Evolutionary conservation across 2,329 filamentous ascomycete genomes (phyloP).

Genomic region (Teratosphaeria gauchensis): DNA sequence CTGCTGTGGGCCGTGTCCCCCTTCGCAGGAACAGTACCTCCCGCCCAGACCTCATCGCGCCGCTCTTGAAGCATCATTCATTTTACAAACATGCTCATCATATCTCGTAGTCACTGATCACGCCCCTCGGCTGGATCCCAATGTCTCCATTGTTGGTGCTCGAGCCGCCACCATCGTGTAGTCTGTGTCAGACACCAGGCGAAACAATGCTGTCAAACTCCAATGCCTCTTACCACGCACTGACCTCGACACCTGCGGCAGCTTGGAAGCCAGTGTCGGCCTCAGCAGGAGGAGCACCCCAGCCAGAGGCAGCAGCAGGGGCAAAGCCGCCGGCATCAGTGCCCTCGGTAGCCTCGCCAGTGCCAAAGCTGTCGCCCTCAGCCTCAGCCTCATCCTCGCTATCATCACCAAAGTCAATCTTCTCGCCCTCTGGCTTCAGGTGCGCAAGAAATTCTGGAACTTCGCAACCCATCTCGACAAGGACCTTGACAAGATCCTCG

Average conservation of each 20-base stretch:
- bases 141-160: not conserved
- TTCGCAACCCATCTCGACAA: constrained; percentile 68
- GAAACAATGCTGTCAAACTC: not conserved
- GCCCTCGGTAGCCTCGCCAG: constrained; percentile 6
- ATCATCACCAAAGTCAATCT: constrained; percentile 9
- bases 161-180: not conserved
- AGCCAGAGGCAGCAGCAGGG: constrained; percentile 8
- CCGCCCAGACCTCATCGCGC: not conserved
- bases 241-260: not conserved
- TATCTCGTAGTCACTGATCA: not conserved
- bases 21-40: not conserved
- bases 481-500: constrained; percentile 64
- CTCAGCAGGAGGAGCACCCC: constrained; percentile 7
- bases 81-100: not conserved
- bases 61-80: not conserved
- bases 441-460: constrained; percentile 72
- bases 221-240: not conserved
- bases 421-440: constrained; percentile 49
- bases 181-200: not conserved
- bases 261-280: constrained; percentile 1
- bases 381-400: constrained; percentile 8
- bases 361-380: not conserved
- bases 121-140: not conserved
- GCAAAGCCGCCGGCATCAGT: constrained; percentile 8
- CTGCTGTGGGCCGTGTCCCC: not conserved